Evolutionary conservation across 2,329 filamentous ascomycete genomes (phyloP).

Genomic region (Ophiostoma ips): DNA sequence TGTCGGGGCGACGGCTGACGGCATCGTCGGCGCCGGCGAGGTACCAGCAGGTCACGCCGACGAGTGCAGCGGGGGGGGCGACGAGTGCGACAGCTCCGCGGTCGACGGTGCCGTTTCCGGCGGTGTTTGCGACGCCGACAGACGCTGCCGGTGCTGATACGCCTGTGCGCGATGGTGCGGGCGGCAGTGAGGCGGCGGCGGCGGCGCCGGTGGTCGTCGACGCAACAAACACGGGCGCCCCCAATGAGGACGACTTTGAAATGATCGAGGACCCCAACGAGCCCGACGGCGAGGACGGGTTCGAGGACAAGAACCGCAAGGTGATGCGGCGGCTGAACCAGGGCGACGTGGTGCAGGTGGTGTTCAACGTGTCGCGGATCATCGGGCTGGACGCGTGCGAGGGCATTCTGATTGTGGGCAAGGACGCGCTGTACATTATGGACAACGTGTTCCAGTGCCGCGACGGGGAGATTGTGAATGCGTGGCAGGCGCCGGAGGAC

Average conservation of each 20-base stretch:
- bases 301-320: slow-evolving; percentile 96
- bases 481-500: slow-evolving; percentile 81
- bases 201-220: too few species aligned
- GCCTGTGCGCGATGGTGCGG: too few species aligned
- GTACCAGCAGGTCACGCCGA: background rate
- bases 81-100: background rate
- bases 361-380: slow-evolving; percentile 91
- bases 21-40: background rate
- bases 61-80: background rate
- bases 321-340: slow-evolving; percentile 88
- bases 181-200: too few species aligned
- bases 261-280: slow-evolving; percentile 88
- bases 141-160: background rate
- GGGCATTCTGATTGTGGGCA: slow-evolving; percentile 83
- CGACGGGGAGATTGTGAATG: slow-evolving; percentile 92
- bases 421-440: slow-evolving; percentile 83
- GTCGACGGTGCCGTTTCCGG: background rate
- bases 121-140: too few species aligned
- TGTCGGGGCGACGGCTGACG: background rate
- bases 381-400: slow-evolving; percentile 88
- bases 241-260: slow-evolving; percentile 78
- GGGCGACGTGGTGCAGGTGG: slow-evolving; percentile 81
- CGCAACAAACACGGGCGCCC: too few species aligned
- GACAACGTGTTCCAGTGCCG: slow-evolving; percentile 93
- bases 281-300: slow-evolving; percentile 58